These are phyloP conservation scores for Butyriboletus loyo DNA, from an alignment of 768 basidiomycete species.

Conservation along the genomic window DNA sequence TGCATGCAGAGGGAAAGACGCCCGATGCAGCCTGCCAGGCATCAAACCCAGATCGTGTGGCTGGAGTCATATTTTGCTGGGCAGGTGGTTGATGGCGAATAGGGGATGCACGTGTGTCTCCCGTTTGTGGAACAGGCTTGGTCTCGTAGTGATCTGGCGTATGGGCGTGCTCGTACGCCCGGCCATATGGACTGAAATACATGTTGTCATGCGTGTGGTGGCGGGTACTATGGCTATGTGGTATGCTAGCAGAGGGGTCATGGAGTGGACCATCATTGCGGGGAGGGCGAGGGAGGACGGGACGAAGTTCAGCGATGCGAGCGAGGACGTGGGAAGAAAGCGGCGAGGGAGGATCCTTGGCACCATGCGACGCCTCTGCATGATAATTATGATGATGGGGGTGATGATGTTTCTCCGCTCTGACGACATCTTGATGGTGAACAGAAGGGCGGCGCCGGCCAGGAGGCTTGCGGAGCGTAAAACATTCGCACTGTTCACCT, in stretches of 20 bases:
- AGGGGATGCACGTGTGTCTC: slow-evolving; percentile 22
- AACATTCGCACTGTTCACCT: slow-evolving; percentile 55
- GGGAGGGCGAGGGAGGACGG: slow-evolving; percentile 65
- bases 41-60: slow-evolving; percentile 25
- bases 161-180: slow-evolving; percentile 57
- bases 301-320: slow-evolving; percentile 63
- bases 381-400: slow-evolving; percentile 14
- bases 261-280: slow-evolving; percentile 41
- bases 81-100: slow-evolving; percentile 19
- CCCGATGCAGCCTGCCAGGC: slow-evolving; percentile 22
- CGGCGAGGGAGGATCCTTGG: slow-evolving; percentile 17
- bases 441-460: slow-evolving; percentile 34
- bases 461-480: slow-evolving; percentile 46
- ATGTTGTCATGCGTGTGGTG: slow-evolving; percentile 51
- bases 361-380: slow-evolving; percentile 11
- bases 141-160: slow-evolving; percentile 33
- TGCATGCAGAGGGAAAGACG: slow-evolving; percentile 50
- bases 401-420: slow-evolving; percentile 24
- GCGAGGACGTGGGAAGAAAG: slow-evolving; percentile 51
- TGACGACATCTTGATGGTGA: slow-evolving; percentile 27
- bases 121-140: slow-evolving; percentile 10
- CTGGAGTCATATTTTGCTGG: slow-evolving; percentile 27
- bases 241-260: slow-evolving; percentile 44
- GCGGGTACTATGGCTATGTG: slow-evolving; percentile 40
- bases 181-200: slow-evolving; percentile 64